Evolutionary conservation across 1,139 yeast genomes (phyloP), one percentile per base, ranked within the genome.

Genomic region (Schwanniomyces etchellsii): DNA sequence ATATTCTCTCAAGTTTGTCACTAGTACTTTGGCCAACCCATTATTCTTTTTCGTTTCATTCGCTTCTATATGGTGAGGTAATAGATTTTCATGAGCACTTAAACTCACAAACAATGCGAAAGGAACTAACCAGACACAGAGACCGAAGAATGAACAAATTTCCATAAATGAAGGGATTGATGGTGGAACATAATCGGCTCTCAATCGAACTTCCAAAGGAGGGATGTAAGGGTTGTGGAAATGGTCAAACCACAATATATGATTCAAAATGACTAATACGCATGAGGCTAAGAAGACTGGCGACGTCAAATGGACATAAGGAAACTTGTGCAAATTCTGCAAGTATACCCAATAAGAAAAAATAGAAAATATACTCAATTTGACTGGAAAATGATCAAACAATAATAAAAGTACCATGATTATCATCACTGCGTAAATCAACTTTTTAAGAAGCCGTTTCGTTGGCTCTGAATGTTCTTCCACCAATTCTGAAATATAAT

Each of bases 391-490:
- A 1, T 79, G 73, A 52, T 93, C 98, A 40, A 85, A 61, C 5
- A 84, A 25, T 59, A 74, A 61, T 22, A 89, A 64, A 22, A 82
- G 60, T 3, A 74, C 53, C 32, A 78, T 74, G 1, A 70, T 44
- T 1, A 41, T 68, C 14, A 81, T 71, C 18, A 85, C 73, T 2
- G 60, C 63, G 50, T 77, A 76, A 20, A 88, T 86, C 32, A 77
- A 53, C 38, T 77, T 65, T 31, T 65, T 68, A 26, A 93, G 63
- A 36, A 86, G 66, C 35, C 85, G 59, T 45, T 76, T 82, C 13
- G 98, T 83, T 31, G 89, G 77, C 37, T 82, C 93, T 0, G 95
- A 74, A 52, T 91, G 93, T 49, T 89, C 97, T 51, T 91, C 99
- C 11, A 91, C 95, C 27, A 88, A 63, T 52, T 91, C 98, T 9